phyloP scores from a whole-genome alignment of 164 flowering plant species.

The Chloranthus sessilifolius region DNA sequence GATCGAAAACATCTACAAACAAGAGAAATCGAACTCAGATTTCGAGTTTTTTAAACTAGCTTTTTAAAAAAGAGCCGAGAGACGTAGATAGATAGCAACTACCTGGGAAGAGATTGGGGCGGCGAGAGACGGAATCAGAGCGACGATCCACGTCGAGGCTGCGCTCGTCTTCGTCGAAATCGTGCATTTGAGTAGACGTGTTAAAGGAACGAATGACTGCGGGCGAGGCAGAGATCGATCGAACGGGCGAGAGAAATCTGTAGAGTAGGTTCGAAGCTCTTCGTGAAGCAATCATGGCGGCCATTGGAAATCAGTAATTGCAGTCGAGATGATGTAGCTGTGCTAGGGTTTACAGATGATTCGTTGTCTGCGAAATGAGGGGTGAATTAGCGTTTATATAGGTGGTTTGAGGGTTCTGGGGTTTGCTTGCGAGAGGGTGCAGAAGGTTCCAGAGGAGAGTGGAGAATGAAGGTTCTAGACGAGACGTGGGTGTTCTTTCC shows the following conservation, averaged over 20 bases:
- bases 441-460: too few species aligned
- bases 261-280: slow-evolving; percentile 22
- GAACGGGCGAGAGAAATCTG: slow-evolving; percentile 17
- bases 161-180: slow-evolving; percentile 16
- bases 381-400: too few species aligned
- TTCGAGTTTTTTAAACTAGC: background rate
- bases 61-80: background rate
- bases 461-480: too few species aligned
- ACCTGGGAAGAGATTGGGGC: slow-evolving; percentile 40
- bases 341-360: too few species aligned
- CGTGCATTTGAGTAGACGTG: slow-evolving; percentile 21
- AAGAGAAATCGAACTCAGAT: background rate
- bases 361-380: too few species aligned
- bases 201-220: slow-evolving; percentile 26
- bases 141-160: slow-evolving; percentile 20
- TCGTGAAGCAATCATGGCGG: slow-evolving; percentile 20
- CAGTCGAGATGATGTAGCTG: too few species aligned
- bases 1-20: slow-evolving; percentile 54
- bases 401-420: too few species aligned
- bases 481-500: too few species aligned
- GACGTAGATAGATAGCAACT: slow-evolving; percentile 8
- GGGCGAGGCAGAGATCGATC: slow-evolving; percentile 19
- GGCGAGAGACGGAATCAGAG: slow-evolving; percentile 9
- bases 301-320: too few species aligned
- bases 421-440: too few species aligned